phyloP scores from a whole-genome alignment of 345 rosid genomes.

The Corchorus capsularis region DNA sequence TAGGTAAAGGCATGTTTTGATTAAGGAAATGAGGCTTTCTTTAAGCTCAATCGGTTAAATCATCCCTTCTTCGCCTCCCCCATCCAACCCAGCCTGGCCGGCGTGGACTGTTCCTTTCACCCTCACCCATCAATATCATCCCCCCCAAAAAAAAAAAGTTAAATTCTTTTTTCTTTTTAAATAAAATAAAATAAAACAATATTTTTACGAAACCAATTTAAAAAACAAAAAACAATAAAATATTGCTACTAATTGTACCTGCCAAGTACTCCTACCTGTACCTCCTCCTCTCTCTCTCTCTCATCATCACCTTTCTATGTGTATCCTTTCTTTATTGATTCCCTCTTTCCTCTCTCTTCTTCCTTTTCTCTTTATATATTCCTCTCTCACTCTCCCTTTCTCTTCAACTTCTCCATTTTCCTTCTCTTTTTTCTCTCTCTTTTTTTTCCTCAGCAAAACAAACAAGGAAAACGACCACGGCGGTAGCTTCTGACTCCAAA shows the following conservation, averaged over 20 bases:
- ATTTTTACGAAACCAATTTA: background rate
- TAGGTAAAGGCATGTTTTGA: background rate
- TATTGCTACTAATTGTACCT: constrained; percentile 43
- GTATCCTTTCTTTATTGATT: constrained; percentile 6
- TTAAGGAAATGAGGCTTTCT: background rate
- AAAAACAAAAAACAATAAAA: background rate
- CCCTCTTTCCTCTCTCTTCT: background rate
- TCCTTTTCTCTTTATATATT: constrained; percentile 15
- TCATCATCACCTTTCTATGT: constrained; percentile 29
- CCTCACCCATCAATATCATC: no score
- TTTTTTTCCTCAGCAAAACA: background rate
- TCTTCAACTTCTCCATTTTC: background rate
- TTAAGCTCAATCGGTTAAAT: constrained; percentile 1
- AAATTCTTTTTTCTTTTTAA: no score
- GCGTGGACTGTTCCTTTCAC: background rate
- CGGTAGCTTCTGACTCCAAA: background rate
- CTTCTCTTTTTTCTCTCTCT: constrained; percentile 17
- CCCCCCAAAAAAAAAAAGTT: background rate
- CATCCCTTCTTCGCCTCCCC: background rate
- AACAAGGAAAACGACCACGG: background rate
- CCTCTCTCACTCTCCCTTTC: constrained; percentile 8
- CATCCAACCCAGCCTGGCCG: background rate
- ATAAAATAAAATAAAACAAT: background rate
- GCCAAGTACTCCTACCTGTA: constrained; percentile 54
- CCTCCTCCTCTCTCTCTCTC: constrained; percentile 25